Evolutionary conservation across 192 early-diverging fungal genomes (phyloP).

Genomic region (Funneliformis geosporum): DNA sequence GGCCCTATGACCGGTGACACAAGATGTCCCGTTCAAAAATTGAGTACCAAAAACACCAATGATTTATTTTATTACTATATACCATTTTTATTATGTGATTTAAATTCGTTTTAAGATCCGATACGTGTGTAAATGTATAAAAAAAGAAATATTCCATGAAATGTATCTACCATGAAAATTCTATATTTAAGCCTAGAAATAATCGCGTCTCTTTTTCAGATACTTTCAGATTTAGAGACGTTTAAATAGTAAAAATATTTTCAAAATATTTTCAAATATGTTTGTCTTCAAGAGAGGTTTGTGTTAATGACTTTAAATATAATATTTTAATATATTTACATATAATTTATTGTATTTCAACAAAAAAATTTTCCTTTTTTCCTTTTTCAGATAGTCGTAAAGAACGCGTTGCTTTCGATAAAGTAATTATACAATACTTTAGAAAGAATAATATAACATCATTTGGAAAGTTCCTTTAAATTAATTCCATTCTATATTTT

Average conservation of each 20-base stretch:
- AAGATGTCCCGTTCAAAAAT: too few relatives aligned
- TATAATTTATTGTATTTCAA: not conserved
- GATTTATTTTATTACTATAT: too few relatives aligned
- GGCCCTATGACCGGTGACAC: too few relatives aligned
- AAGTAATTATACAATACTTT: constrained; percentile 52
- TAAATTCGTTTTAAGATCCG: too few relatives aligned
- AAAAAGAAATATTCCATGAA: too few relatives aligned
- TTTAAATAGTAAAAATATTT: not conserved
- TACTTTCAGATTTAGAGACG: not conserved
- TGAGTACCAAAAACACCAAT: too few relatives aligned
- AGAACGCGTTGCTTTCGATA: constrained; percentile 96
- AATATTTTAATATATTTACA: not conserved
- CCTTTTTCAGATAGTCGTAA: constrained; percentile 71
- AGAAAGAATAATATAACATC: not conserved
- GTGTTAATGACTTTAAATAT: not conserved
- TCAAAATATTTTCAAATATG: not conserved
- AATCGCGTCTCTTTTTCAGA: too few relatives aligned
- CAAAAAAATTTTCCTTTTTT: not conserved
- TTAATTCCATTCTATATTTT: not conserved
- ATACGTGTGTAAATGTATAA: too few relatives aligned
- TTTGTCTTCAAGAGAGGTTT: constrained; percentile 23
- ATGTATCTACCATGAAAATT: too few relatives aligned
- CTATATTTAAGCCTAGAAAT: too few relatives aligned
- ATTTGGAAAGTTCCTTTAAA: not conserved
- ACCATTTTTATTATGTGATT: too few relatives aligned